Conservation (phyloP, 176 grass and related monocot genomes). For the Luzula sylvatica region DNA sequence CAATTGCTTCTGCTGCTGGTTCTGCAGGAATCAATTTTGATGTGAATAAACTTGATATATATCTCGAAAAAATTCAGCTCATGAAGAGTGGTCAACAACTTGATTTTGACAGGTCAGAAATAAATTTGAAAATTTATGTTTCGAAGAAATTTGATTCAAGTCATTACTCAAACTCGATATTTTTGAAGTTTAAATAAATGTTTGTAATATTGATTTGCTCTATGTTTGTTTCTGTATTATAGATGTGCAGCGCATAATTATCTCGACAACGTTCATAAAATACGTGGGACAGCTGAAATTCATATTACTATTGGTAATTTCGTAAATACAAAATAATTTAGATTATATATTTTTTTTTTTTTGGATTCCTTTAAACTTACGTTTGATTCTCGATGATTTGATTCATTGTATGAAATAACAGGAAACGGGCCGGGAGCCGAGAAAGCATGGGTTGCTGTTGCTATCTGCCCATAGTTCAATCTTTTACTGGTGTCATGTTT, state of each 20-base stretch:
- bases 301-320: conserved; percentile 74
- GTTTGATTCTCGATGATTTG: no score
- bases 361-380: background rate
- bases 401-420: conserved; percentile 25
- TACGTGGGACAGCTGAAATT: conserved; percentile 72
- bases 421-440: conserved; percentile 52
- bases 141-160: no score
- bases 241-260: conserved; percentile 62
- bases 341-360: conserved; percentile 2
- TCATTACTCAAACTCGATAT: no score
- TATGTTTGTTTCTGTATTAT: conserved; percentile 8
- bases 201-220: no score
- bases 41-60: conserved; percentile 65
- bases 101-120: conserved; percentile 78
- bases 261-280: conserved; percentile 71
- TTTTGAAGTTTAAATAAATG: background rate
- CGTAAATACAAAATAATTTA: conserved; percentile 14
- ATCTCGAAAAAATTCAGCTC: conserved; percentile 63
- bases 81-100: conserved; percentile 93
- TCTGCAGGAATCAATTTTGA: conserved; percentile 74
- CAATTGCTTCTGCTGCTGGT: conserved; percentile 86
- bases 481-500: no score
- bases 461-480: no score
- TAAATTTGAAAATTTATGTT: background rate
- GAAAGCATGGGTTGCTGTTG: conserved; percentile 91